These are phyloP conservation scores for Raddia distichophylla DNA, from an alignment of 176 grass and related monocot species.

Conservation along the genomic window DNA sequence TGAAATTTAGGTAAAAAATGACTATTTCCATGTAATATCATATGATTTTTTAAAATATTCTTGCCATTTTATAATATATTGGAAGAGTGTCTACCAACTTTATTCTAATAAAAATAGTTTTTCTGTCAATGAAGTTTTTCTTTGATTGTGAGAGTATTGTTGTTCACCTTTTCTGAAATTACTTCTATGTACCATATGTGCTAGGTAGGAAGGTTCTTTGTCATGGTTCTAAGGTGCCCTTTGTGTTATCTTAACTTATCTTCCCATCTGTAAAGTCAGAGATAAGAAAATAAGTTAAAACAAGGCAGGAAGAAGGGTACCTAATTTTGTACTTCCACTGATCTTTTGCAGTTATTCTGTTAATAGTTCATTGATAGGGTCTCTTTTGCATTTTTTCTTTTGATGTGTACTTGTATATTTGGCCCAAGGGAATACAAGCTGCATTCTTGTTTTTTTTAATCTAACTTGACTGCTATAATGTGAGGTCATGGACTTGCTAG, in stretches of 20 bases:
- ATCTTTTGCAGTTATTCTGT: slow-evolving; percentile 6
- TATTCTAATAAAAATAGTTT: slow-evolving; percentile 15
- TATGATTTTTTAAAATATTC: not conserved
- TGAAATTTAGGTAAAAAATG: slow-evolving; percentile 33
- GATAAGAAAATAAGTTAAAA: no score
- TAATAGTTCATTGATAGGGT: no score
- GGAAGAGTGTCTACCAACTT: not conserved
- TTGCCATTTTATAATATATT: not conserved
- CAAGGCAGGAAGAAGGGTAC: no score
- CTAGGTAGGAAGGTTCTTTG: not conserved
- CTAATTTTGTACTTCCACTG: slow-evolving; percentile 13
- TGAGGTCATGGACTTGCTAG: slow-evolving; percentile 2
- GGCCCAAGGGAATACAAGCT: no score
- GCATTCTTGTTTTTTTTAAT: slow-evolving; percentile 5
- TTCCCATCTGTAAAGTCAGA: no score
- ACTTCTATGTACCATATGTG: not conserved
- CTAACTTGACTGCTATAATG: slow-evolving; percentile 31
- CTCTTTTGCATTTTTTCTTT: no score
- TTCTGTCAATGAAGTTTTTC: not conserved
- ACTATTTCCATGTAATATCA: slow-evolving; percentile 11
- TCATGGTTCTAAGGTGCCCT: not conserved
- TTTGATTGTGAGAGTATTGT: slow-evolving; percentile 8
- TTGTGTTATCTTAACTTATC: no score
- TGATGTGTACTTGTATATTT: no score
- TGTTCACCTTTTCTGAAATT: slow-evolving; percentile 5